Evolutionary conservation across 2,329 filamentous ascomycete genomes (phyloP), one percentile per base, ranked within the genome.

Genomic region (Colletotrichum abscissum): DNA sequence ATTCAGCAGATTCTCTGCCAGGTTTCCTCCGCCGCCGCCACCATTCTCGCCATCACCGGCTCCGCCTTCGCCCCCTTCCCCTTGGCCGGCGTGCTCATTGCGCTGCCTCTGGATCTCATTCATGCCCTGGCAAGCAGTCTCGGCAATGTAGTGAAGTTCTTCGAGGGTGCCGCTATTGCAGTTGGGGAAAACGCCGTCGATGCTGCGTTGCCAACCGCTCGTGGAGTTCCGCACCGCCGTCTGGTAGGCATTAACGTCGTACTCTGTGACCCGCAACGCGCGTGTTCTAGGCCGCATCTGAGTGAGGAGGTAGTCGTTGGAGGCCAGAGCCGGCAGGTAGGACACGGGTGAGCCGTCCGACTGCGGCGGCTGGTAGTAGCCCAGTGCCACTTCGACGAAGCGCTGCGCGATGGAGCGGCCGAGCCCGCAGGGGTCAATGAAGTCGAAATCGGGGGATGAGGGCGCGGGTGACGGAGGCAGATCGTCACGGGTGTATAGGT

Each of bases 361-460:
- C 2, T 78, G 77, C 1, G 80, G 76, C 22, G 84, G 83, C 71
- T 87, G 85, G 58, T 77, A 74, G 42, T 84, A 76, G 33, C 85
- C 85, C 72, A 78, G 81, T 42, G 81, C 82, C 4, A 86, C 84
- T 74, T 87, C 85, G 67, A 87, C 84, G 72, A 87, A 87, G 62
- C 85, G 85, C 76, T 86, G 84, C 26, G 84, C 84, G 24, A 87
- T 67, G 68, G 78, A 80, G 54, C 85, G 82, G 12, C 79, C 79
- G 28, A 85, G 80, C 2, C 82, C 81, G 65, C 83, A 82, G 7
- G 85, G 85, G 73, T 87, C 86, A 30, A 77, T 74, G 49, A 85
- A 76, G 76, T 87, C 85, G 67, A 86, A 85, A 4, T 80, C 80
- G 1, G 69, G 74, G 14, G 60, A 49, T 5, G 57, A 55, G 6